Percentiles rank a stretch among this genome's conserved stretches.
phyloP scores from a whole-genome alignment of 768 basidiomycete species.

The Collybia sp. region DNA sequence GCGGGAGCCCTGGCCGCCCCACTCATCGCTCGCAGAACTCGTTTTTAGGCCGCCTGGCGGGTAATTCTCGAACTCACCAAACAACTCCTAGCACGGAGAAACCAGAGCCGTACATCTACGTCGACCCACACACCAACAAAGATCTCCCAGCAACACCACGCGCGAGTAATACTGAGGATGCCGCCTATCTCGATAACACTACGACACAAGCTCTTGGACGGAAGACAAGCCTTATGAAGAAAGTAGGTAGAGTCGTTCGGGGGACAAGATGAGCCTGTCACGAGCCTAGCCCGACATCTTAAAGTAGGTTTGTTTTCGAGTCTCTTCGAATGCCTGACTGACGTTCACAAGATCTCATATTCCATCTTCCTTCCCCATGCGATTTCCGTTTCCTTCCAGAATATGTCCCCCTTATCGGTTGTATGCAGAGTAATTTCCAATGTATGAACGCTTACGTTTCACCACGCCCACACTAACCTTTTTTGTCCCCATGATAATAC shows the following conservation, averaged over 20 bases:
- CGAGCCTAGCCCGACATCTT: conserved; percentile 5
- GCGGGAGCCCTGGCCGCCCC: conserved; percentile 37
- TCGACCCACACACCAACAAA: conserved; percentile 58
- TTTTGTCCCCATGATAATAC: too few relatives aligned
- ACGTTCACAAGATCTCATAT: too few relatives aligned
- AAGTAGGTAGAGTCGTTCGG: conserved; percentile 69
- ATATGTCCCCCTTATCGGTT: too few relatives aligned
- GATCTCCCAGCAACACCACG: conserved; percentile 40
- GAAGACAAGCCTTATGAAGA: conserved; percentile 78
- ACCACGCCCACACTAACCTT: too few relatives aligned
- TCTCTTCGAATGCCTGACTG: too few relatives aligned
- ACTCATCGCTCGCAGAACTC: conserved; percentile 73
- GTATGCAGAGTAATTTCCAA: neutral
- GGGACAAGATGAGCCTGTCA: conserved; percentile 34
- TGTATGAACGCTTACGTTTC: neutral
- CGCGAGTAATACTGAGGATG: conserved; percentile 28
- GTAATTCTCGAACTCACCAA: conserved; percentile 17
- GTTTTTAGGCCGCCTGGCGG: conserved; percentile 69
- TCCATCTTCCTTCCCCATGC: too few relatives aligned
- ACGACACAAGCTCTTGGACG: conserved; percentile 50
- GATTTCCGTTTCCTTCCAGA: too few relatives aligned
- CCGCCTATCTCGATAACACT: conserved; percentile 49
- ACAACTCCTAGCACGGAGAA: conserved; percentile 26
- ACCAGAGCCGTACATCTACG: conserved; percentile 61
- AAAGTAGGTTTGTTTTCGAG: too few relatives aligned